Percentiles rank a stretch among this genome's conserved stretches.
Conservation (phyloP, 768 basidiomycete species). For the Xerocomellus amylosporus region DNA sequence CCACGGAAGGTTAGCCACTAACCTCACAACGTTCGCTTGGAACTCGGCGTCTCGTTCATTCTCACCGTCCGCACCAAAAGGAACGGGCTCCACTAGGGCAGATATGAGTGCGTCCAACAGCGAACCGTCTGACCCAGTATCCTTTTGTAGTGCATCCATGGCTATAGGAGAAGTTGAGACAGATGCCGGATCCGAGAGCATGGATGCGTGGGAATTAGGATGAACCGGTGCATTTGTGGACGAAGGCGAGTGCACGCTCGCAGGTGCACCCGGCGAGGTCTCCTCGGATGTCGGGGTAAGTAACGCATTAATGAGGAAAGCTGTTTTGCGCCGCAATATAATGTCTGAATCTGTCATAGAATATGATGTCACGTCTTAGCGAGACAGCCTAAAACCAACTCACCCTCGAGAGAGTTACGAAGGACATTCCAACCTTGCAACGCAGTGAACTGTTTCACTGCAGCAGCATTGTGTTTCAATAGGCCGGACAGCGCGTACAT, state of each 20-base stretch:
- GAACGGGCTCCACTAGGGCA: conserved; percentile 53
- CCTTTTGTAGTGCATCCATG: conserved; percentile 43
- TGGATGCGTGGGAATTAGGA: conserved; percentile 69
- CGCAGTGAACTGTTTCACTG: conserved; percentile 52
- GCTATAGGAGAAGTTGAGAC: conserved; percentile 52
- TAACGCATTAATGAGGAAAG: conserved; percentile 73
- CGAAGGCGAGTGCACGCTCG: conserved; percentile 21
- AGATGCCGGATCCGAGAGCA: conserved; percentile 50
- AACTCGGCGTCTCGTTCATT: conserved; percentile 58
- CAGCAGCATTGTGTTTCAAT: conserved; percentile 72
- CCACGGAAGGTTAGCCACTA: conserved; percentile 11
- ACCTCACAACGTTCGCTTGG: conserved; percentile 63
- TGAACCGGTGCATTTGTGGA: conserved; percentile 44
- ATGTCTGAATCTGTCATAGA: conserved; percentile 66
- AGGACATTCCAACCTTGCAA: conserved; percentile 64
- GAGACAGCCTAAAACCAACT: conserved; percentile 2
- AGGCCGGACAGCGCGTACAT: conserved; percentile 78
- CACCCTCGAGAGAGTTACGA: conserved; percentile 59
- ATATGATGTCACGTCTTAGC: conserved; percentile 4
- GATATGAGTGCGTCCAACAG: conserved; percentile 51
- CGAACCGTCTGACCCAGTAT: conserved; percentile 30
- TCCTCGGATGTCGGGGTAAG: conserved; percentile 47
- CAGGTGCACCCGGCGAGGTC: neutral
- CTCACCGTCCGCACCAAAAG: conserved; percentile 68
- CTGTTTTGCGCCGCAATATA: conserved; percentile 69